Conservation (phyloP, 2,329 filamentous ascomycete genomes). For the Didymella pinodella region DNA sequence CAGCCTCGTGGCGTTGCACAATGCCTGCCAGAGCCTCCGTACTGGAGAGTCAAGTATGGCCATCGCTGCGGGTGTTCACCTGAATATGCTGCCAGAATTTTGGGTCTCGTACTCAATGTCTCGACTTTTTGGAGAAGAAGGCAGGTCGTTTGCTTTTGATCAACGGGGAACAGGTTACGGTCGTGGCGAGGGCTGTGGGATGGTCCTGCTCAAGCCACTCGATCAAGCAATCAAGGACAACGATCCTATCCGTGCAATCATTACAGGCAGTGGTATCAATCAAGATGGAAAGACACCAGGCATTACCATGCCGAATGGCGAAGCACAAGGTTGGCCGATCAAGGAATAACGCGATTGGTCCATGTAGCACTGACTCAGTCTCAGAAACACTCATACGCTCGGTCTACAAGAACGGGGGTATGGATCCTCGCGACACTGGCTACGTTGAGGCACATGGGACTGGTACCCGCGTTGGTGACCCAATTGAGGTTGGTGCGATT, state of each 20-base stretch:
- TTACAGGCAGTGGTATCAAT: conserved; percentile 53
- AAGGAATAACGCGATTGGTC: conserved; percentile 16
- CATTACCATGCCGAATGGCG: conserved; percentile 66
- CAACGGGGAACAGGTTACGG: conserved; percentile 67
- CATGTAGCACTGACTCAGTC: background rate
- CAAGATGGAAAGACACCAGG: conserved; percentile 65
- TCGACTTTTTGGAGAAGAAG: conserved; percentile 38
- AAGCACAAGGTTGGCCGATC: conserved; percentile 49
- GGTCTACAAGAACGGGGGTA: conserved; percentile 32
- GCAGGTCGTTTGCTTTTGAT: conserved; percentile 53
- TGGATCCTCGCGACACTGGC: conserved; percentile 36
- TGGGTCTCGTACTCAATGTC: conserved; percentile 21
- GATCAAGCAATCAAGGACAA: conserved; percentile 65
- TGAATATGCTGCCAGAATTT: conserved; percentile 37
- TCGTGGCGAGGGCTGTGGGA: conserved; percentile 68
- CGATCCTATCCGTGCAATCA: conserved; percentile 59
- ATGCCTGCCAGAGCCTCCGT: conserved; percentile 40
- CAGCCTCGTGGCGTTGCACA: conserved; percentile 38
- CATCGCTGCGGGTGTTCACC: conserved; percentile 30
- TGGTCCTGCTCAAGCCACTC: conserved; percentile 66
- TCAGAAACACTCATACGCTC: background rate
- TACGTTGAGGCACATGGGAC: conserved; percentile 56
- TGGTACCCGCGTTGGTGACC: conserved; percentile 61
- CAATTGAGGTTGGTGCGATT: conserved; percentile 36
- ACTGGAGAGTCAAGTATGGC: conserved; percentile 40